Base-by-base conservation (phyloP, 2,329 filamentous ascomycete genomes). In the Fusarium coffeatum region DNA sequence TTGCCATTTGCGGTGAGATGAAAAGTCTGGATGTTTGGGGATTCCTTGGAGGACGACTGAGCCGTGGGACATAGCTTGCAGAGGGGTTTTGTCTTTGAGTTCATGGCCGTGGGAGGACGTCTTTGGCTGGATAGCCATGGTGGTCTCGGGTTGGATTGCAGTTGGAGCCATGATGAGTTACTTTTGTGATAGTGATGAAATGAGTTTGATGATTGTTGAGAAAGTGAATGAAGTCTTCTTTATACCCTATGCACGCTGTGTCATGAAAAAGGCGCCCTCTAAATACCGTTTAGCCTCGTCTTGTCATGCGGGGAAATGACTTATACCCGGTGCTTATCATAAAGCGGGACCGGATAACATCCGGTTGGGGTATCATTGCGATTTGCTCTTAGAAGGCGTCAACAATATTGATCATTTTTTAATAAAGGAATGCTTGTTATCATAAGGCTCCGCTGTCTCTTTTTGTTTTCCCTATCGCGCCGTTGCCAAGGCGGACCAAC, bases 41-140 rank as follows among this genome's bases (percentile, higher is more conserved):
- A 77, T 76, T 1, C 76, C 75, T 1, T 61, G 25, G 4, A 75
- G 47, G 37, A 75, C 72, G 5, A 75, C 66, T 7, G 72, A 64
- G 37, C 73, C 73, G 27, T 75, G 73, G 0, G 73, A 75, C 73
- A 75, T 75, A 40, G 73, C 73, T 41, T 75, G 70, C 0, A 75
- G 66, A 3, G 73, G 71, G 1, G 73, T 75, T 45, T 74, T 75
- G 55, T 66, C 46, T 7, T 54, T 59, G 9, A 75, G 58, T 45
- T 75, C 73, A 48, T 72, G 57, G 49, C 73, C 73, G 18, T 75
- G 73, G 23, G 48, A 50, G 10, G 34, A 37, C 6, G 28, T 30
- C 28, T 30, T 30, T 30, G 28, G 28, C 28, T 30, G 28, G 65
- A 60, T 59, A 6, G 23, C 34, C 32, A 58, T 30, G 2, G 51